phyloP scores from a whole-genome alignment of 2,329 filamentous ascomycete genomes.

The Acrodontium crateriforme region DNA sequence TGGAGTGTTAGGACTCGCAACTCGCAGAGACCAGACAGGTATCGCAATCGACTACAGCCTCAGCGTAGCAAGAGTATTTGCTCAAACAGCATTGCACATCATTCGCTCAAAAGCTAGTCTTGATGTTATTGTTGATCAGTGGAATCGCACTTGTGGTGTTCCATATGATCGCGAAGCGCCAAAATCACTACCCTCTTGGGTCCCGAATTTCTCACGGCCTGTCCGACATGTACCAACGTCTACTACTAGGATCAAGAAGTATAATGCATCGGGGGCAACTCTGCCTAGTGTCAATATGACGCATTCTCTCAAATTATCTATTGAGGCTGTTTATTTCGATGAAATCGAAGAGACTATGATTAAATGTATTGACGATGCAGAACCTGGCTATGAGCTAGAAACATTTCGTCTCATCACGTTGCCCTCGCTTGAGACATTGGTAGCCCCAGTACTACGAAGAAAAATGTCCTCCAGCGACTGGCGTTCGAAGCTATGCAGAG shows the following conservation, averaged over 20 bases:
- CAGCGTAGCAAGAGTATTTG: conserved; percentile 1
- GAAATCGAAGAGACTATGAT: conserved; percentile 1
- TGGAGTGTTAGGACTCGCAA: conserved; percentile 1
- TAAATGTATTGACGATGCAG: neutral
- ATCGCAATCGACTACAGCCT: neutral
- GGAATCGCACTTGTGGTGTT: neutral
- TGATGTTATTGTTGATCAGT: conserved; percentile 1
- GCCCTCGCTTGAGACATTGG: neutral
- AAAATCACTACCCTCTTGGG: conserved; percentile 1
- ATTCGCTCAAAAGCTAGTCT: neutral
- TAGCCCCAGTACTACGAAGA: neutral
- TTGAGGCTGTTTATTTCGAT: conserved; percentile 1
- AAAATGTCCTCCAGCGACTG: neutral
- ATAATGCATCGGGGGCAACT: neutral
- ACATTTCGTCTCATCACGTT: neutral
- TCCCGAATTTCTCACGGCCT: conserved; percentile 1
- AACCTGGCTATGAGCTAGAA: neutral
- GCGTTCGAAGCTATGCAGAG: neutral
- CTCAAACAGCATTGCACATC: neutral
- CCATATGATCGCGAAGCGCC: neutral
- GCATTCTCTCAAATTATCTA: neutral
- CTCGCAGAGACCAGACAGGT: neutral
- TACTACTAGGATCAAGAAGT: neutral
- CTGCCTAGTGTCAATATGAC: neutral
- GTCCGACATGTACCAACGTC: neutral